Base-by-base conservation (phyloP, 1,284 basidiomycete species). In the Puccinia polysora region DNA sequence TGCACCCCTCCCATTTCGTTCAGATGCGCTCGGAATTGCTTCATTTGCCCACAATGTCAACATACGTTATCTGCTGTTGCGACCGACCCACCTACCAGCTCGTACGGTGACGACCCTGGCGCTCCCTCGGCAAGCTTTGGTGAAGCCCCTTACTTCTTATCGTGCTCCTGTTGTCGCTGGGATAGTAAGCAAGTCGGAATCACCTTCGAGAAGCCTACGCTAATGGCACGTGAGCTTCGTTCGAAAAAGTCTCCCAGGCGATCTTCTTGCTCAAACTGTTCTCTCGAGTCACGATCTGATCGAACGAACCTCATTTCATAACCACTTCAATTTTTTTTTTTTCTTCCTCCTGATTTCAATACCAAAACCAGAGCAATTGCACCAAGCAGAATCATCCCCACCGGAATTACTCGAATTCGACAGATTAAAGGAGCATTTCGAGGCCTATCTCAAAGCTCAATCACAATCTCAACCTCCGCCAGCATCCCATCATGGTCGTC, bases 21-120 rank as follows among this genome's bases (percentile, higher is more conserved):
- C 79, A 95, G 93, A 84, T 98, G 96, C 80, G 91, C 94, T 12
- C 85, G 96, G 63, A 97, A 96, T 78, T 99, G 96, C 82, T 98
- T 97, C 81, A 85, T 88, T 78, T 99, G 96, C 78, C 96, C 96
- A 1, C 87, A 86, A 77, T 98, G 95, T 81, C 84, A 86, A 38
- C 90, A 94, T 76, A 90, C 90, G 0, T 84, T 97, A 4, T 87
- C 89, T 15, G 87, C 93, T 10, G 89, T 95, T 18, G 87, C 91
- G 14, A 88, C 90, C 3, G 92, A 95, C 79, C 89, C 90, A 18
- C 85, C 87, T 67, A 80, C 84, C 52, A 77, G 83, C 5, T 78
- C 81, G 81, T 85, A 32, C 80, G 85, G 71, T 84, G 82, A 74
- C 80, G 85, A 49, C 81, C 77, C 74, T 38, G 76, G 75, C 8